Percentiles rank a stretch among this genome's conserved stretches.
Conservation (phyloP, 1,284 basidiomycete genomes). For the Fomes fomentarius region DNA sequence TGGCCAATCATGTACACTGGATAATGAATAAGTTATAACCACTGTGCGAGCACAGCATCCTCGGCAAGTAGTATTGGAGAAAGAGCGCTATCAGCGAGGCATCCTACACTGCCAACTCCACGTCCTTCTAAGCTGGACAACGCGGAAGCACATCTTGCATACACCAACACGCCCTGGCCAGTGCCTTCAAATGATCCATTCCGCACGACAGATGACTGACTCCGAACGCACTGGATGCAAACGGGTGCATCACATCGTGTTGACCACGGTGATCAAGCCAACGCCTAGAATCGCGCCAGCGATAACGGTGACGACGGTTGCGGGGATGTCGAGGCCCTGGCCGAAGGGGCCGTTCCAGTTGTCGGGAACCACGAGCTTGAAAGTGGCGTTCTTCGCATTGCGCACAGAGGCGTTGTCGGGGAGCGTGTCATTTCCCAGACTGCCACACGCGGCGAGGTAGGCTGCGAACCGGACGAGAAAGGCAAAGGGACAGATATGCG, state of each 20-base stretch:
- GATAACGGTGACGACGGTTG: slow-evolving; percentile 49
- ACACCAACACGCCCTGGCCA: not conserved
- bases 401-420: too few relatives aligned
- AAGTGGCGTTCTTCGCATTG: slow-evolving; percentile 35
- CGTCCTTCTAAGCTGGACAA: too few relatives aligned
- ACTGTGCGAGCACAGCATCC: not conserved
- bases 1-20: too few relatives aligned
- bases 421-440: too few relatives aligned
- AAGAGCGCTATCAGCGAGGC: not conserved
- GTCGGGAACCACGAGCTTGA: slow-evolving; percentile 48
- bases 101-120: too few relatives aligned
- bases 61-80: not conserved
- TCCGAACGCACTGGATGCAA: not conserved
- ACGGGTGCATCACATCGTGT: slow-evolving; percentile 43
- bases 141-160: too few relatives aligned
- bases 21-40: too few relatives aligned
- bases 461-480: too few relatives aligned
- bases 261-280: slow-evolving; percentile 50
- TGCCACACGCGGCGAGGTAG: slow-evolving; percentile 49
- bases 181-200: too few relatives aligned
- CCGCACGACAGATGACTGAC: not conserved
- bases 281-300: slow-evolving; percentile 49
- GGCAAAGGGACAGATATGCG: not conserved
- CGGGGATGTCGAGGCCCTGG: slow-evolving; percentile 43
- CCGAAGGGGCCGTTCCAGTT: slow-evolving; percentile 65